Percentiles rank a stretch among this genome's conserved stretches.
Conservation (phyloP, 1,139 yeast species). For the Geotrichum phurueaensis region DNA sequence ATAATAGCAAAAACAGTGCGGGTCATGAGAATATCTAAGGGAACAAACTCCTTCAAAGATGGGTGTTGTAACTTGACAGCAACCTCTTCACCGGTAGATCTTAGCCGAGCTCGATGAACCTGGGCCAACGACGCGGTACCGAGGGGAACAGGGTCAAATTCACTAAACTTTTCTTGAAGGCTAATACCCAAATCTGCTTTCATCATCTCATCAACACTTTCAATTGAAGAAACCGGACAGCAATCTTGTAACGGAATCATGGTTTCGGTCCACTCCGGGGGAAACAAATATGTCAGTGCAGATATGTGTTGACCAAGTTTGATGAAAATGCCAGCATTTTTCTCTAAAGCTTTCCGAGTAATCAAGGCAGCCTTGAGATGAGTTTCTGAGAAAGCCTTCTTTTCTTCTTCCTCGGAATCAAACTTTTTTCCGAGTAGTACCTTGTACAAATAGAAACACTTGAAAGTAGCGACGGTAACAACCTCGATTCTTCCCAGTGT, state of each 20-base stretch:
- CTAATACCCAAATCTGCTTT: slow-evolving; percentile 55
- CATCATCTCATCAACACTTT: slow-evolving; percentile 64
- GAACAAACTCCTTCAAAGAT: slow-evolving; percentile 76
- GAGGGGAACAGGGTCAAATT: slow-evolving; percentile 67
- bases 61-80: slow-evolving; percentile 98
- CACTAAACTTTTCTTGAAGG: slow-evolving; percentile 59
- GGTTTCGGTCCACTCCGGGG: slow-evolving; percentile 90
- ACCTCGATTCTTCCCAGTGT: slow-evolving; percentile 32
- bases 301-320: slow-evolving; percentile 92
- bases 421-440: slow-evolving; percentile 47
- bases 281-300: slow-evolving; percentile 85
- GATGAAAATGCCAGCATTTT: slow-evolving; percentile 87
- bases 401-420: slow-evolving; percentile 45
- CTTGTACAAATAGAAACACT: slow-evolving; percentile 45
- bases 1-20: slow-evolving; percentile 67
- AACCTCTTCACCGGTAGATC: slow-evolving; percentile 58
- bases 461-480: slow-evolving; percentile 31
- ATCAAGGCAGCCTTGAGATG: slow-evolving; percentile 74
- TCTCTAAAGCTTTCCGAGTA: slow-evolving; percentile 71
- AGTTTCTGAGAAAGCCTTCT: slow-evolving; percentile 50
- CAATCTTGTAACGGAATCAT: slow-evolving; percentile 90
- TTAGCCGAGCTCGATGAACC: slow-evolving; percentile 73
- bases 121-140: slow-evolving; percentile 97
- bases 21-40: slow-evolving; percentile 78
- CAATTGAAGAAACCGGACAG: slow-evolving; percentile 76